Evolutionary conservation across 2,329 filamentous ascomycete genomes (phyloP), one percentile per base, ranked within the genome.

Genomic region (Aspergillus quadricinctus): DNA sequence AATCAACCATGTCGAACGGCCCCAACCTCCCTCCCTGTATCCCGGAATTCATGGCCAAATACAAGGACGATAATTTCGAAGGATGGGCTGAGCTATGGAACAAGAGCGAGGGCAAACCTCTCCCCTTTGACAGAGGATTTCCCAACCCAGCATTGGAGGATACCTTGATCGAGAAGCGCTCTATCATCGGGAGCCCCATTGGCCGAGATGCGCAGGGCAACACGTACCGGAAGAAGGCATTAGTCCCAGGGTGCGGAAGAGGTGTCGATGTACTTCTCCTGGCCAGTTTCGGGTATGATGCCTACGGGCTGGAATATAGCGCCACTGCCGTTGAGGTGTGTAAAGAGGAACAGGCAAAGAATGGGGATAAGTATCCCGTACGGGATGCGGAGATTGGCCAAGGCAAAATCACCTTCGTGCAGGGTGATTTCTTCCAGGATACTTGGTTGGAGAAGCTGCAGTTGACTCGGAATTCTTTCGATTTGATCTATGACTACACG

Each of bases 191-290:
- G 2, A 64, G 61, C 1, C 62, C 72, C 4, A 58, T 73, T 57
- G 49, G 69, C 4, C 52, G 56, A 11, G 57, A 65, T 52, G 60
- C 53, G 14, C 57, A 66, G 46, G 61, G 61, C 9, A 46, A 64
- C 25, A 63, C 56, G 31, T 64, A 63, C 41, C 67, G 75, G 54
- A 83, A 81, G 64, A 78, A 77, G 55, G 90, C 87, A 1, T 77
- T 95, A 8, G 88, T 96, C 0, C 89, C 91, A 0, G 91, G 90
- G 4, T 96, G 91, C 72, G 92, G 91, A 0, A 82, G 83, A 49
- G 92, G 91, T 4, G 88, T 94, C 67, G 92, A 96, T 74, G 88
- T 91, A 1, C 78, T 90, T 9, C 78, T 96, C 40, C 80, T 96
- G 48, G 83, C 86, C 50, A 83, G 84, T 9, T 84, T 87, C 66